Conservation (phyloP, 2,329 filamentous ascomycete genomes). For the Arthrobotrys sphaeroides region DNA sequence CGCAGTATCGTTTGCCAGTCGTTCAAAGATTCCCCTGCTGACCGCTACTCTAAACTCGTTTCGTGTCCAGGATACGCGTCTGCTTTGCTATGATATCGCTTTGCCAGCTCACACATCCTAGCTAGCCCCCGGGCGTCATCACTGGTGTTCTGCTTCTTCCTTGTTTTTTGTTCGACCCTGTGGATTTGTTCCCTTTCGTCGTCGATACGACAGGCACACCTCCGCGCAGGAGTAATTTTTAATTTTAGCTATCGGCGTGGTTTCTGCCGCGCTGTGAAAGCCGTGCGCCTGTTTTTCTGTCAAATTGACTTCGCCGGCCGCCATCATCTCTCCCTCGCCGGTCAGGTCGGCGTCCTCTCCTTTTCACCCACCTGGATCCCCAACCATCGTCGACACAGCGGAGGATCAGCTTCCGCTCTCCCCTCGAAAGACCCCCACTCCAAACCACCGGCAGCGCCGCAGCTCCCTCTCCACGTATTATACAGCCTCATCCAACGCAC, state of each 20-base stretch:
- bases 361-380: conserved; percentile 35
- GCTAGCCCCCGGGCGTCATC: neutral
- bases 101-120: conserved; percentile 10
- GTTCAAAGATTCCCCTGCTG: neutral
- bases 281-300: conserved; percentile 26
- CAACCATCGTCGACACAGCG: conserved; percentile 29
- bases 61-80: conserved; percentile 15
- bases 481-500: conserved; percentile 51
- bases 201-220: neutral
- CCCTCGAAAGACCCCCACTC: conserved; percentile 42
- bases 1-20: neutral
- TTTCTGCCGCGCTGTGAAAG: neutral
- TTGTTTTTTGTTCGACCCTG: neutral
- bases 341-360: conserved; percentile 42
- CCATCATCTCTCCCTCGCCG: conserved; percentile 23
- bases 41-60: neutral
- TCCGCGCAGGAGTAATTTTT: neutral
- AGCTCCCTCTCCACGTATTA: conserved; percentile 51
- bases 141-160: too few species aligned
- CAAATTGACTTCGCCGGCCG: conserved; percentile 36
- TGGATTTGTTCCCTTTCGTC: neutral
- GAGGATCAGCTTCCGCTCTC: conserved; percentile 13
- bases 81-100: conserved; percentile 13
- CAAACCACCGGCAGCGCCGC: conserved; percentile 47
- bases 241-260: conserved; percentile 11